Evolutionary conservation across 192 early-diverging fungal species (phyloP), one percentile per base, ranked within the genome.

Genomic region (Coemansia sp.): DNA sequence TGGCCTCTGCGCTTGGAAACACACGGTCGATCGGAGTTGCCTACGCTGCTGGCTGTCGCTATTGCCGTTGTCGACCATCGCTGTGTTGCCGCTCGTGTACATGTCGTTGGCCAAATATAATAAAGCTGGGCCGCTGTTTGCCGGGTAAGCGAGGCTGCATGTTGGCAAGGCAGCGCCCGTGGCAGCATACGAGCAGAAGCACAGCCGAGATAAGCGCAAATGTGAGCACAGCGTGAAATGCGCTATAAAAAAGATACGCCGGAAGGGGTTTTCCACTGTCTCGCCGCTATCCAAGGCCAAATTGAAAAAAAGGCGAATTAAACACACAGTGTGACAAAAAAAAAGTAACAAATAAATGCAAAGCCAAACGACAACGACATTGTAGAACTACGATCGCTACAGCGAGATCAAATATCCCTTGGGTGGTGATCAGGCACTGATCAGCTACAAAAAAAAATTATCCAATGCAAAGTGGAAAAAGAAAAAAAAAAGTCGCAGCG

Each of bases 131-230:
- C 36, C 6, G 22, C 34, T 5, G 19, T n/a, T 36, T 40, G 50
- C 60, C 20, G 13, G 22, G 55, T 27, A 6, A 36, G 48, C 53
- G 62, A 46, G 3, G 51, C 62, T 74, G 67, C 62, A 20, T 64
- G 51, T 67, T 62, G 65, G 51, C 65, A 58, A 34, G 40, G 61
- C 53, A 74, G 62, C 53, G 55, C 67, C 20, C 67, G 72, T 53
- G 62, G 46, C 44, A 34, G 45, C 64, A 67, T 67, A 41, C 20
- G 64, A 61, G 51, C 27, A 29, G 51, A 29, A 55, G 27, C 51
- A 55, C 51, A 29, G 27, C 24, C 51, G 20, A 38, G 59, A 39
- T 38, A 61, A 38, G 59, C 36, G 32, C 59, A 2, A 61, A 31
- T 19, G 15, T 32, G 29, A 22, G 59, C 59, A 20, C 32, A 61